Percentiles rank a stretch among this genome's conserved stretches.
phyloP scores from a whole-genome alignment of 352 stramenopile species.

The Phytophthora pinifolia region DNA sequence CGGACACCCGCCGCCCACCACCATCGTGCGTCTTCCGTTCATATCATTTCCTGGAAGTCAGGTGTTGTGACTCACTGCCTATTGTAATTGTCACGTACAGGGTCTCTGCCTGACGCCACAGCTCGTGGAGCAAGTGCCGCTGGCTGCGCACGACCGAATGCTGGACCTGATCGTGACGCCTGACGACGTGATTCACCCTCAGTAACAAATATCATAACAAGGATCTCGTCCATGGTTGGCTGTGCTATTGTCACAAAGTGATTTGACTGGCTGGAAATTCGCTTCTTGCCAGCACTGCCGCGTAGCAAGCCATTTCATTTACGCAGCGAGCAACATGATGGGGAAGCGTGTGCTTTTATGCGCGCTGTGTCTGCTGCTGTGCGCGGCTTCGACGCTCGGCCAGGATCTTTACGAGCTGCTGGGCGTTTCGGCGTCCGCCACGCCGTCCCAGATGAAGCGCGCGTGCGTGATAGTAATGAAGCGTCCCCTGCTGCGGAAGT shows the following conservation, averaged over 20 bases:
- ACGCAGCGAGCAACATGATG: slow-evolving; percentile 20
- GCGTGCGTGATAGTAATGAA: slow-evolving; percentile 37
- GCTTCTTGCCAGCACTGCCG: background rate
- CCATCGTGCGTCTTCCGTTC: slow-evolving; percentile 50
- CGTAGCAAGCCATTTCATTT: slow-evolving; percentile 18
- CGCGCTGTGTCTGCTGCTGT: slow-evolving; percentile 44
- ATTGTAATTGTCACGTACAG: slow-evolving; percentile 25
- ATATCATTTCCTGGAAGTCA: background rate
- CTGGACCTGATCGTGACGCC: slow-evolving; percentile 73
- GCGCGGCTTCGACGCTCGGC: slow-evolving; percentile 37
- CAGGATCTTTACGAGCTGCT: slow-evolving; percentile 75
- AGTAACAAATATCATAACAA: slow-evolving; percentile 14
- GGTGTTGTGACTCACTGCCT: background rate
- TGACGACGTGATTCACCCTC: slow-evolving; percentile 46
- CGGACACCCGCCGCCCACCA: slow-evolving; percentile 42
- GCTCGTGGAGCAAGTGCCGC: slow-evolving; percentile 61
- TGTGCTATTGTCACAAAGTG: slow-evolving; percentile 1
- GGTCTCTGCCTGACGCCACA: slow-evolving; percentile 66
- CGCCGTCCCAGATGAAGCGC: slow-evolving; percentile 70
- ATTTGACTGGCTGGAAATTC: slow-evolving; percentile 21
- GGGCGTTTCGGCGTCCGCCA: slow-evolving; percentile 52
- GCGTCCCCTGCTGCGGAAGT: background rate
- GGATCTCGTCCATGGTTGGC: slow-evolving; percentile 11
- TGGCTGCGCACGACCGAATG: slow-evolving; percentile 61
- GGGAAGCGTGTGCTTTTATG: slow-evolving; percentile 31